Evolutionary conservation across 805 yeast species (phyloP).

Genomic region (Brettanomyces sp.): DNA sequence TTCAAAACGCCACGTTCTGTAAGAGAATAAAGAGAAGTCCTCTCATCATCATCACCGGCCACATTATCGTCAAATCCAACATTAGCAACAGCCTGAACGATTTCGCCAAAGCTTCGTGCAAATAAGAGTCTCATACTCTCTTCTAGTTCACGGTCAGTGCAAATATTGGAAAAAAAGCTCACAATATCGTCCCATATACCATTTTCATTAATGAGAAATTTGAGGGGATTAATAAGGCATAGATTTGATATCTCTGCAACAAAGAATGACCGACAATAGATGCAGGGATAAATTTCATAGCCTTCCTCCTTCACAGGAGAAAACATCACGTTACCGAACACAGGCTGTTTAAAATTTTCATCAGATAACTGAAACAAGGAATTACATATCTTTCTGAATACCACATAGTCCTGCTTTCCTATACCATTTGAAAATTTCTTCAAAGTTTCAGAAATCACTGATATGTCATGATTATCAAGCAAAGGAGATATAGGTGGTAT

Average conservation of each 20-base stretch:
- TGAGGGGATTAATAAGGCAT: constrained; percentile 39
- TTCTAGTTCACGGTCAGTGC: constrained; percentile 32
- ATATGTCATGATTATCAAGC: constrained; percentile 36
- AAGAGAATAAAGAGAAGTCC: constrained; percentile 6
- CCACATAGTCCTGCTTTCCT: constrained; percentile 38
- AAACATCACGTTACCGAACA: constrained; percentile 6
- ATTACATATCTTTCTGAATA: constrained; percentile 39
- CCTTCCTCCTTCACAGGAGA: constrained; percentile 12
- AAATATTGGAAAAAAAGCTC: constrained; percentile 36
- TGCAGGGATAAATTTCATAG: constrained; percentile 29
- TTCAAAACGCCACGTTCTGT: constrained; percentile 41
- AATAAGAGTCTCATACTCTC: constrained; percentile 39
- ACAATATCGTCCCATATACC: constrained; percentile 40
- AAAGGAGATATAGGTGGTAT: constrained; percentile 34
- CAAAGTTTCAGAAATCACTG: constrained; percentile 45
- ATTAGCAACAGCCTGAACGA: constrained; percentile 33
- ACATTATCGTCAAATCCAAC: constrained; percentile 27
- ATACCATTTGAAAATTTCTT: constrained; percentile 59
- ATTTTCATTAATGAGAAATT: constrained; percentile 36
- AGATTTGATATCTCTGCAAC: constrained; percentile 45
- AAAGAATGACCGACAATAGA: constrained; percentile 47
- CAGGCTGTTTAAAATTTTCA: constrained; percentile 7
- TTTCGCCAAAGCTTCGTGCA: constrained; percentile 41
- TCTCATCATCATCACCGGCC: constrained; percentile 1
- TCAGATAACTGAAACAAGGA: constrained; percentile 38